Evolutionary conservation across 2,329 filamentous ascomycete genomes (phyloP), one percentile per base, ranked within the genome.

Genomic region (Elsinoe australis): DNA sequence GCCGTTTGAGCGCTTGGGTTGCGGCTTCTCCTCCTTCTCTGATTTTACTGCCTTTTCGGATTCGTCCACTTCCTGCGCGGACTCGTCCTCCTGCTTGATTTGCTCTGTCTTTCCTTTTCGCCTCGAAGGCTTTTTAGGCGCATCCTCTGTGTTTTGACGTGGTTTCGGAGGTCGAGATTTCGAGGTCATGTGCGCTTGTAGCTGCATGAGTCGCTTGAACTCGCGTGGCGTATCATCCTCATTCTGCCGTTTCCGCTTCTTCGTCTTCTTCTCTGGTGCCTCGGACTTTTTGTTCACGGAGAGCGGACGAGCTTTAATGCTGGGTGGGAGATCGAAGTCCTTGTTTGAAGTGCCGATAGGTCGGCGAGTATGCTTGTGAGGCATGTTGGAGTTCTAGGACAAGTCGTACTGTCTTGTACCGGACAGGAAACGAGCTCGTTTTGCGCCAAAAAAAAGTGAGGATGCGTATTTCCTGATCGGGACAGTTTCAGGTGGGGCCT

Each of bases 121-220:
- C 14, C 12, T 18, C 6, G 31, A 26, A 5, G 9, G 2, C 28
- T 21, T 26, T 18, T 33, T 34, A 2, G 26, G 41, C 2, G 15
- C 14, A 24, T 34, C 29, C 9, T 41, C 36, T 21, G 7, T 35
- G n/a, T n/a, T n/a, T n/a, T n/a, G n/a, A n/a, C n/a, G 78, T 74
- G 12, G 71, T 66, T 5, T 26, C 9, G 8, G 8, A 4, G 22
- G 14, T 7, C 29, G 31, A 10, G 33, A 26, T 19, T 48, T 36
- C 8, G 10, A 17, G 24, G 17, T 29, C 19, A 39, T 35, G 10
- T 42, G 46, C 14, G 54, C 52, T 32, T 82, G 77, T 55, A 81
- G 78, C 26, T 85, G 80, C 85, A 96, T 92, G 53, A 96, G 69
- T 9, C 88, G 81, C 53, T 79, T 79, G 66, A 98, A 98, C 1